Conservation (phyloP, 345 rosid genomes). For the Rubroshorea leprosula region DNA sequence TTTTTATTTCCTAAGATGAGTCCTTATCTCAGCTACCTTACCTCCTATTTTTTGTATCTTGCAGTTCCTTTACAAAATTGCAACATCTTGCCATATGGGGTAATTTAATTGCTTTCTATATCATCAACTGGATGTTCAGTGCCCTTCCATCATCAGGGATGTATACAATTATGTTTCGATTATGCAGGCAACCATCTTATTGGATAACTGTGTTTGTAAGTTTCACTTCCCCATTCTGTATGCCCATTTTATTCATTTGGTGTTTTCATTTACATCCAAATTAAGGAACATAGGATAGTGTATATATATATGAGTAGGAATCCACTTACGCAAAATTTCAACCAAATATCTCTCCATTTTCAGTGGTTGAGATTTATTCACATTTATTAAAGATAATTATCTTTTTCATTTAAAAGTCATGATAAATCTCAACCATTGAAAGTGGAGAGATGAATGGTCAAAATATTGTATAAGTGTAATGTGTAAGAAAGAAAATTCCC, state of each 20-base stretch:
- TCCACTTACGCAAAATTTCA: too few relatives aligned
- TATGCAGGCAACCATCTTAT: constrained; percentile 77
- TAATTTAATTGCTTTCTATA: constrained; percentile 69
- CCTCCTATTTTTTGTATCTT: constrained; percentile 13
- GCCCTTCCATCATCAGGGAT: constrained; percentile 79
- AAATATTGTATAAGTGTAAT: too few relatives aligned
- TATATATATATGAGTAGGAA: neutral
- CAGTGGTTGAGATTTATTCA: too few relatives aligned
- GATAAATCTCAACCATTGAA: too few relatives aligned
- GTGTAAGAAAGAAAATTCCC: too few relatives aligned
- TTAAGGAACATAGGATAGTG: too few relatives aligned
- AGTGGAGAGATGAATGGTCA: too few relatives aligned
- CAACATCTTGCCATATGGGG: constrained; percentile 97
- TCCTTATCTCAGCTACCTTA: neutral
- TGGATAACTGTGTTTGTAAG: constrained; percentile 88
- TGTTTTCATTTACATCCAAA: neutral
- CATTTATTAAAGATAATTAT: too few relatives aligned
- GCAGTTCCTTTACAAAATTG: constrained; percentile 85
- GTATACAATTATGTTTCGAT: constrained; percentile 95
- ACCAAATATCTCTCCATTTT: too few relatives aligned
- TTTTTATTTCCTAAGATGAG: neutral
- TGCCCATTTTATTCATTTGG: neutral
- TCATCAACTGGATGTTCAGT: constrained; percentile 79
- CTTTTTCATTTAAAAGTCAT: too few relatives aligned
- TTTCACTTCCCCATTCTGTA: constrained; percentile 8